These are phyloP conservation scores for Calonectria naviculata DNA, from an alignment of 2,329 filamentous ascomycete species.

Conservation along the genomic window DNA sequence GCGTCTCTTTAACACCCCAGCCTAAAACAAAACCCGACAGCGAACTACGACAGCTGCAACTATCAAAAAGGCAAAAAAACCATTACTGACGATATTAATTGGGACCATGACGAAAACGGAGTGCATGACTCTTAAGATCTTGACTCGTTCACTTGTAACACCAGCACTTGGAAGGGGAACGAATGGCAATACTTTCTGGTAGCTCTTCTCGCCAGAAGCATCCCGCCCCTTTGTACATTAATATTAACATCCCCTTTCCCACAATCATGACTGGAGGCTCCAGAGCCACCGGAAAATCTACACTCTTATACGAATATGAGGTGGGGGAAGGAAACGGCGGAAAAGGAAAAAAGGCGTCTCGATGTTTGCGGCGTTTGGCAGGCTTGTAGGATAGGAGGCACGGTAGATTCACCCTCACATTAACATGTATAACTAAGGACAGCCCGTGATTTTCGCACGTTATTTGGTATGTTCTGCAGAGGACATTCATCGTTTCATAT, in stretches of 20 bases:
- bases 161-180: background rate
- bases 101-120: background rate
- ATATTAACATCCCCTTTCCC: background rate
- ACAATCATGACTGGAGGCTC: background rate
- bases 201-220: background rate
- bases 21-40: slow-evolving; percentile 33
- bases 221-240: background rate
- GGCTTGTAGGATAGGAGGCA: slow-evolving; percentile 11
- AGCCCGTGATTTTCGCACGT: background rate
- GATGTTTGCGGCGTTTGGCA: slow-evolving; percentile 17
- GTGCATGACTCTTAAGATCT: background rate
- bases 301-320: background rate
- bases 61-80: background rate
- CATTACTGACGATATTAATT: background rate
- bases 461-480: background rate
- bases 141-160: background rate
- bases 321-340: background rate
- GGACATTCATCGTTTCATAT: background rate
- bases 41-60: background rate
- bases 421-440: slow-evolving; percentile 15
- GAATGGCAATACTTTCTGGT: background rate
- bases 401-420: background rate
- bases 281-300: background rate
- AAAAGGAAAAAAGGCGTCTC: background rate
- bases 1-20: slow-evolving; percentile 55